phyloP scores from a whole-genome alignment of 495 filamentous ascomycete species.

The Aspergillus conjunctus region DNA sequence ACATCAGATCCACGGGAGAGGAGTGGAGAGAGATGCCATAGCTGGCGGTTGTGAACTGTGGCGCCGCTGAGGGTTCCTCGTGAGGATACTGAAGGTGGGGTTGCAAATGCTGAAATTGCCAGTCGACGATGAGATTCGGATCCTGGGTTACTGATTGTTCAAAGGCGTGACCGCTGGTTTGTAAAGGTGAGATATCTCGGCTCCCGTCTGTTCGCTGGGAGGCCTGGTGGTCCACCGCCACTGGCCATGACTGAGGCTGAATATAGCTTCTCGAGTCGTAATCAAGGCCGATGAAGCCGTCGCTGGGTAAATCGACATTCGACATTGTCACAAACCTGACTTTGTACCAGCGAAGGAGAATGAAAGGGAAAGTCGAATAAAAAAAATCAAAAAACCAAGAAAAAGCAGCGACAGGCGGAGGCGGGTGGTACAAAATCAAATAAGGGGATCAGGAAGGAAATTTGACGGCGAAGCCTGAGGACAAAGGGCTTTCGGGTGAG shows the following conservation, averaged over 20 bases:
- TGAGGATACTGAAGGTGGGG: slow-evolving; percentile 48
- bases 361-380: slow-evolving; percentile 11
- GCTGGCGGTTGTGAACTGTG: slow-evolving; percentile 47
- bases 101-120: slow-evolving; percentile 57
- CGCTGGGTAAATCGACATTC: slow-evolving; percentile 46
- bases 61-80: slow-evolving; percentile 53
- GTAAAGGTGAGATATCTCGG: slow-evolving; percentile 48
- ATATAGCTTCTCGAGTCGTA: slow-evolving; percentile 53
- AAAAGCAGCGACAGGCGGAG: slow-evolving; percentile 7
- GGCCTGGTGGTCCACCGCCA: slow-evolving; percentile 44
- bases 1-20: slow-evolving; percentile 69
- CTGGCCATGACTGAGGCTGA: slow-evolving; percentile 46
- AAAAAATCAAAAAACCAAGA: slow-evolving; percentile 15
- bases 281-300: slow-evolving; percentile 51
- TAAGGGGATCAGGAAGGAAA: slow-evolving; percentile 17
- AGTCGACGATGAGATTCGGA: slow-evolving; percentile 51
- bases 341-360: slow-evolving; percentile 16
- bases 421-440: slow-evolving; percentile 26
- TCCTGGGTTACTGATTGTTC: slow-evolving; percentile 50
- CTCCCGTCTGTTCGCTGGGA: slow-evolving; percentile 38
- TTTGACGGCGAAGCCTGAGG: slow-evolving; percentile 28
- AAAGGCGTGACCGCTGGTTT: slow-evolving; percentile 51
- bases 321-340: slow-evolving; percentile 37
- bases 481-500: slow-evolving; percentile 30
- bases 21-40: slow-evolving; percentile 56